A percentile compares a stretch with the other conserved stretches of the same genome.
phyloP scores from a whole-genome alignment of 163 green algal species.

The Scenedesmus sp. region DNA sequence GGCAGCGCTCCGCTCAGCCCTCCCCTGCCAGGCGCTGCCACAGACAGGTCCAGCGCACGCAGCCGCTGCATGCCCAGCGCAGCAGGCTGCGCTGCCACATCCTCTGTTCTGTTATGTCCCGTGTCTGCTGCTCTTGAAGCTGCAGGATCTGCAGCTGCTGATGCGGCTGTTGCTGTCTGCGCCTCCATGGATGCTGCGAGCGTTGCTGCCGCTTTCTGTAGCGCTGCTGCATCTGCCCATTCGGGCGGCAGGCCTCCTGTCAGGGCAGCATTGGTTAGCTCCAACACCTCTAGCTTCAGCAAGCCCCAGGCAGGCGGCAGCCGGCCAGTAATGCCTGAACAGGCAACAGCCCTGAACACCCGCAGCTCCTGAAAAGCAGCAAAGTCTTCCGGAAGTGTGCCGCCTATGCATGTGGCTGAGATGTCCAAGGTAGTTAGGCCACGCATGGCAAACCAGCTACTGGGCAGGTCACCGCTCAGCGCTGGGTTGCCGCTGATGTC shows the following conservation, averaged over 20 bases:
- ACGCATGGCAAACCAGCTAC: not conserved
- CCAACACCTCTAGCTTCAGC: not conserved
- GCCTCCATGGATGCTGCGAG: not conserved
- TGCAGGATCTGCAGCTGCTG: no score
- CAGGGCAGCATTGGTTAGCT: not conserved
- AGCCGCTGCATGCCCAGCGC: not conserved
- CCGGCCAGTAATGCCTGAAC: not conserved
- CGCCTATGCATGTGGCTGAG: not conserved
- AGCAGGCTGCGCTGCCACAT: not conserved
- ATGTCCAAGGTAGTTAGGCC: not conserved
- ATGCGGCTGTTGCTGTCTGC: not conserved
- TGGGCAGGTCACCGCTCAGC: not conserved
- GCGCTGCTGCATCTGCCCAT: not conserved
- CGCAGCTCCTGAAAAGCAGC: not conserved
- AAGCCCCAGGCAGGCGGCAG: not conserved
- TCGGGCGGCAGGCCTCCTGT: not conserved
- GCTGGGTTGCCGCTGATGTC: not conserved
- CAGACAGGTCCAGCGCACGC: not conserved
- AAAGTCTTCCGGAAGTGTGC: not conserved
- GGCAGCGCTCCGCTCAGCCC: not conserved
- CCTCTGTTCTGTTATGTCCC: no score
- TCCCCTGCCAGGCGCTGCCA: not conserved
- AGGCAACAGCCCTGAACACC: not conserved
- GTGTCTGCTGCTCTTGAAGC: no score
- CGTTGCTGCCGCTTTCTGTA: not conserved